These are phyloP conservation scores for Chamaecrista fasciculata DNA, from an alignment of 306 rosid species.

Conservation along the genomic window DNA sequence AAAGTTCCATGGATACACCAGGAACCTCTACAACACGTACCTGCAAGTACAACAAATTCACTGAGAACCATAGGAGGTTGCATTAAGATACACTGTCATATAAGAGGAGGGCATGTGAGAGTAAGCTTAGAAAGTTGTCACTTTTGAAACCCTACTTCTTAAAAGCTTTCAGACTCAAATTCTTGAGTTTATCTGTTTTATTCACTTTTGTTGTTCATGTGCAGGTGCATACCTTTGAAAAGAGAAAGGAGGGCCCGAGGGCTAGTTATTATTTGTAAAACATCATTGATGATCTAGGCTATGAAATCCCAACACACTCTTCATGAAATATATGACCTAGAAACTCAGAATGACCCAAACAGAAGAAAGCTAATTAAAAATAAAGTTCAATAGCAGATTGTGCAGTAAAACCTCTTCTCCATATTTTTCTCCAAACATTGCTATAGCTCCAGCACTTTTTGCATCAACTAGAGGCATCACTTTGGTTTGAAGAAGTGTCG, in stretches of 20 bases:
- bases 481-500: conserved; percentile 70
- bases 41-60: conserved; percentile 47
- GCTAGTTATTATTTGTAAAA: not conserved
- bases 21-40: conserved; percentile 98
- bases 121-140: too few species aligned
- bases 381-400: conserved; percentile 23
- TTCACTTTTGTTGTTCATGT: not conserved
- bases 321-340: conserved; percentile 18
- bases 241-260: not conserved
- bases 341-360: conserved; percentile 9
- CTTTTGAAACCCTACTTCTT: conserved; percentile 8
- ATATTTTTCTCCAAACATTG: conserved; percentile 96
- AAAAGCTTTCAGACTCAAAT: conserved; percentile 14
- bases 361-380: conserved; percentile 24
- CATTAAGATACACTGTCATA: not conserved
- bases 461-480: conserved; percentile 88
- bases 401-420: conserved; percentile 73
- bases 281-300: conserved; percentile 17
- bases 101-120: conserved; percentile 1
- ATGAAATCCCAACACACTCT: conserved; percentile 1
- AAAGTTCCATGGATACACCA: conserved; percentile 95
- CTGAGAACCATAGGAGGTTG: conserved; percentile 17
- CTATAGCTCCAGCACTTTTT: conserved; percentile 87
- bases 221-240: too few species aligned
- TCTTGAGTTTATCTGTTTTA: conserved; percentile 9